These are phyloP conservation scores for Aspergillus costaricaensis DNA, from an alignment of 2,329 filamentous ascomycete genomes.

Conservation along the genomic window DNA sequence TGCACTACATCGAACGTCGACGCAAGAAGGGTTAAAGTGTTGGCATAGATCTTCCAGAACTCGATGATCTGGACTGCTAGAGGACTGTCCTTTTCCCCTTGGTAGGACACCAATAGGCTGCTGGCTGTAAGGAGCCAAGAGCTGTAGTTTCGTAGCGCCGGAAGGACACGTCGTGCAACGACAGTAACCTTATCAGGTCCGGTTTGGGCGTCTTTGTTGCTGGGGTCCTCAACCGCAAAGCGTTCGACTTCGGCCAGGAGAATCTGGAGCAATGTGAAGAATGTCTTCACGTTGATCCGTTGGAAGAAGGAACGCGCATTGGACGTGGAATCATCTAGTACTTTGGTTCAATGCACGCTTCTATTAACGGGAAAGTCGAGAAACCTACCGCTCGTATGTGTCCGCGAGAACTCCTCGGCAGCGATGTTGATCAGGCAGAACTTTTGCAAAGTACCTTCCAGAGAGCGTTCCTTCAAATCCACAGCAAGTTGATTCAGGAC, in stretches of 20 bases:
- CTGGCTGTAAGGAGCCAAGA: constrained; percentile 65
- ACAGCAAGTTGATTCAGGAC: constrained; percentile 76
- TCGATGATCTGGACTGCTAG: constrained; percentile 61
- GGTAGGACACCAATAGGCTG: constrained; percentile 55
- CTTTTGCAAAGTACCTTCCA: constrained; percentile 69
- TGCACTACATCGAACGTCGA: constrained; percentile 60
- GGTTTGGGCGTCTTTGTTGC: constrained; percentile 41
- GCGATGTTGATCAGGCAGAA: constrained; percentile 85
- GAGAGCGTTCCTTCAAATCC: constrained; percentile 68
- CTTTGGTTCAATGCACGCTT: constrained; percentile 18
- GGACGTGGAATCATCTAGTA: constrained; percentile 52
- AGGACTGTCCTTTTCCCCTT: constrained; percentile 51
- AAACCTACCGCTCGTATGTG: constrained; percentile 59
- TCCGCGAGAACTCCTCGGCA: constrained; percentile 71
- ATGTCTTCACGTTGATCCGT: constrained; percentile 75
- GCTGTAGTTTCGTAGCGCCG: constrained; percentile 67
- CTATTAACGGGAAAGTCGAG: constrained; percentile 10
- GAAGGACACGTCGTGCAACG: constrained; percentile 62
- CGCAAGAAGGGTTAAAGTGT: constrained; percentile 60
- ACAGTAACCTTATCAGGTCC: constrained; percentile 56
- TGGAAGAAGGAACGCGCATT: constrained; percentile 62
- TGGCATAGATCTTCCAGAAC: constrained; percentile 68
- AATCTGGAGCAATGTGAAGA: constrained; percentile 69
- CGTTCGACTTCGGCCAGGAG: constrained; percentile 69
- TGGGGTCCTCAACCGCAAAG: constrained; percentile 53